These are phyloP conservation scores for Leptoxyphium fumago DNA, from an alignment of 2,329 filamentous ascomycete species.

Conservation along the genomic window DNA sequence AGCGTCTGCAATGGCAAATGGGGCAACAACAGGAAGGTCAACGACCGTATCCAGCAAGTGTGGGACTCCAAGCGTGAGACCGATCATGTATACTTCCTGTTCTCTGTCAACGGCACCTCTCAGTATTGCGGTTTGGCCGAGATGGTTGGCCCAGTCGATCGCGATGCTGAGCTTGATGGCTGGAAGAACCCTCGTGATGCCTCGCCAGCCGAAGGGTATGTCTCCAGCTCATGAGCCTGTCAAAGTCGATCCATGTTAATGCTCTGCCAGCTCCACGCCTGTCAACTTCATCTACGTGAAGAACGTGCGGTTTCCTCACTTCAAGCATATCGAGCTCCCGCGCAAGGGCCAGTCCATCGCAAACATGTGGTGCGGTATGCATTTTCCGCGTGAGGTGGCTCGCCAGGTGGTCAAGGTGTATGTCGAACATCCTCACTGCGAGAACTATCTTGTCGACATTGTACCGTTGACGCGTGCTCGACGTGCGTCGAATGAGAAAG, in stretches of 20 bases:
- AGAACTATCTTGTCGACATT: background rate
- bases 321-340: constrained; percentile 12
- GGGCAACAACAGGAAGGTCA: background rate
- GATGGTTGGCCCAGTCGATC: constrained; percentile 13
- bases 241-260: too few relatives aligned
- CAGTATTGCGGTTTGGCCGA: constrained; percentile 18
- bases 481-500: background rate
- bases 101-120: constrained; percentile 16
- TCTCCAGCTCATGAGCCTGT: background rate
- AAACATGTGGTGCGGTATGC: constrained; percentile 22
- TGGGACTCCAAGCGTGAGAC: background rate
- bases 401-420: constrained; percentile 14
- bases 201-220: constrained; percentile 6
- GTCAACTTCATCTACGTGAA: constrained; percentile 17
- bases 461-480: background rate
- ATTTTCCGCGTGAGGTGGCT: constrained; percentile 12
- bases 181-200: constrained; percentile 9
- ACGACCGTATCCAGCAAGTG: background rate
- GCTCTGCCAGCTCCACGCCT: constrained; percentile 10
- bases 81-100: constrained; percentile 15
- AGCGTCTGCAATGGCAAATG: background rate
- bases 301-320: constrained; percentile 13
- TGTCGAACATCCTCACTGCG: constrained; percentile 6
- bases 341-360: constrained; percentile 11
- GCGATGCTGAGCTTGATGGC: constrained; percentile 6